phyloP scores from a whole-genome alignment of 108 stramenopile species.

The Pseudonitzschia multistriata region DNA sequence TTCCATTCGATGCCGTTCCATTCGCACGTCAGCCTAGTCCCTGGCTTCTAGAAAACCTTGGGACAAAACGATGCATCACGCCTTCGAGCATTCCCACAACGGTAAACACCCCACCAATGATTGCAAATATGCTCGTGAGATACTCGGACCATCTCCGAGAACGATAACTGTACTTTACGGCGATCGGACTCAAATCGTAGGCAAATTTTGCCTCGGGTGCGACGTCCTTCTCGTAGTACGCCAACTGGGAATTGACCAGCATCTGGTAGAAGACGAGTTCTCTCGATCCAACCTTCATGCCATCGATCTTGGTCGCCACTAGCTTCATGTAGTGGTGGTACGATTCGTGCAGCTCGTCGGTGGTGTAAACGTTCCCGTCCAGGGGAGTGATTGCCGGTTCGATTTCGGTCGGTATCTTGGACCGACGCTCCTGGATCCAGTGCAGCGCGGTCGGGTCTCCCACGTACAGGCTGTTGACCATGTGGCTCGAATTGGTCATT shows the following conservation, averaged over 20 bases:
- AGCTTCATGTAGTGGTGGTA: conserved; percentile 96
- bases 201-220: conserved; percentile 84
- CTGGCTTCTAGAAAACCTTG: no score
- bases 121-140: conserved; percentile 85
- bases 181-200: conserved; percentile 86
- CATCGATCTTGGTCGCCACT: conserved; percentile 58
- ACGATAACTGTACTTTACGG: conserved; percentile 58
- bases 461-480: conserved; percentile 83
- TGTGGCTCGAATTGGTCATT: conserved; percentile 89
- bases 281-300: conserved; percentile 33
- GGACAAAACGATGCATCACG: not conserved
- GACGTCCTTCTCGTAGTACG: conserved; percentile 55
- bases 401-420: conserved; percentile 24
- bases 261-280: conserved; percentile 59
- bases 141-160: conserved; percentile 90
- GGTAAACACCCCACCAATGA: conserved; percentile 95
- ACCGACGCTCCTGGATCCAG: conserved; percentile 2
- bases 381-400: conserved; percentile 53
- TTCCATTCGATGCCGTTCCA: no score
- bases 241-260: conserved; percentile 62
- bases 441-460: conserved; percentile 48
- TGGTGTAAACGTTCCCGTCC: conserved; percentile 82
- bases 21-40: no score
- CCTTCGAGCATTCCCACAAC: conserved; percentile 87
- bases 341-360: conserved; percentile 73